Conservation (phyloP, 2,329 filamentous ascomycete genomes). For the Leptographium procerum region DNA sequence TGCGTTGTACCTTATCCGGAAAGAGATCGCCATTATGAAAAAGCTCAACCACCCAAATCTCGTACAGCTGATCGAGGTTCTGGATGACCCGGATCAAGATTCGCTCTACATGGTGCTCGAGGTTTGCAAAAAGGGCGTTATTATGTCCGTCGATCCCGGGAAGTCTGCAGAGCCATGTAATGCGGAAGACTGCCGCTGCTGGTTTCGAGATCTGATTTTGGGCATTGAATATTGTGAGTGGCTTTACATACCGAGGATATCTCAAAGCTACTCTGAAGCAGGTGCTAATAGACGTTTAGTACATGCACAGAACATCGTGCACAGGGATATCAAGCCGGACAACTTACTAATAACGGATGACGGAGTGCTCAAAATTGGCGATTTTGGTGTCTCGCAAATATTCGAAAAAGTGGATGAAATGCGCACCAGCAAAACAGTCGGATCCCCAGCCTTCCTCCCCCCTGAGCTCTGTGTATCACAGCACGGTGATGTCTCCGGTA, state of each 20-base stretch:
- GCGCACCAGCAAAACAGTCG: conserved; percentile 85
- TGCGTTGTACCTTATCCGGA: conserved; percentile 76
- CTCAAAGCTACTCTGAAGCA: no score
- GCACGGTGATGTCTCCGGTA: conserved; percentile 79
- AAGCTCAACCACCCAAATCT: conserved; percentile 91
- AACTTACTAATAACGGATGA: conserved; percentile 85
- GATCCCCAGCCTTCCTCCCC: conserved; percentile 87
- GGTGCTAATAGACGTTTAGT: conserved; percentile 38
- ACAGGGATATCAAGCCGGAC: conserved; percentile 96
- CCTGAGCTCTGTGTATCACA: conserved; percentile 82
- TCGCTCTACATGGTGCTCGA: conserved; percentile 98
- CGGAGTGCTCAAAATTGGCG: conserved; percentile 90
- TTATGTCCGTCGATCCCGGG: conserved; percentile 91
- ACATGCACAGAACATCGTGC: conserved; percentile 87
- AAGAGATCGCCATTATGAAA: conserved; percentile 99
- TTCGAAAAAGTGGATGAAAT: conserved; percentile 79
- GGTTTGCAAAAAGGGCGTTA: conserved; percentile 95
- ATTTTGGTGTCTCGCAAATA: conserved; percentile 99
- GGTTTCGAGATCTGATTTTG: conserved; percentile 89
- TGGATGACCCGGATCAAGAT: conserved; percentile 92
- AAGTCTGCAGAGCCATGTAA: conserved; percentile 73
- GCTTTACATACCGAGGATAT: not conserved
- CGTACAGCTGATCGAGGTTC: conserved; percentile 84
- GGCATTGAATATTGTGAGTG: conserved; percentile 82
- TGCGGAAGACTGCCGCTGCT: conserved; percentile 71